Evolutionary conservation across 2,329 filamentous ascomycete genomes (phyloP), one percentile per base, ranked within the genome.

Genomic region (Clarireedia monteithiana): DNA sequence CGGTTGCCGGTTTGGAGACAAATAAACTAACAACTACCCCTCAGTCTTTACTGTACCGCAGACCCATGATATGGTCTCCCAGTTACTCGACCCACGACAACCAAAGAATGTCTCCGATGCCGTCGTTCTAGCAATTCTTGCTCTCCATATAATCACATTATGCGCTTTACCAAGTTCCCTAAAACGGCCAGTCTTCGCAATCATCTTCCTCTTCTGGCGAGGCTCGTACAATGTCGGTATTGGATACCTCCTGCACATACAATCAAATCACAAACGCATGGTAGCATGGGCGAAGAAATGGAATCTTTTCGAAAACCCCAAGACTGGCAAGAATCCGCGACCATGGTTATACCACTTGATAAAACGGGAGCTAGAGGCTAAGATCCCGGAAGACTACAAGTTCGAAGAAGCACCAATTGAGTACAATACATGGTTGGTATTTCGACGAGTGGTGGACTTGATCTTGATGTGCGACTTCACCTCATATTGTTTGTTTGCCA

Each of bases 391-490:
- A 67, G 91, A 99, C 75, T 99, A 97, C 76, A 84, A 85, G 61
- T 96, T 99, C 68, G 91, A 95, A 65, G 82, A 88, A 64, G 92
- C 92, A 0, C 94, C 94, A 15, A 78, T 97, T 71, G 94, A 99
- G 79, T 99, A 97, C 81, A 99, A 99, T 75, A 96, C 94, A 44
- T 99, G 94, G 94, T 81, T 99, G 56, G 83, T 96, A 63, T 99
- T 99, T 75, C 86, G 94, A 64, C 86, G 94, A 66, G 82, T 97
- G 34, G 94, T 97, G 69, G 94, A 99, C 75, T 76, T 99, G 70
- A 96, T 97, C 69, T 78, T 99, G 68, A 96, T 99, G 91, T 96
- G 91, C 78, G 94, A 99, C 75, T 99, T 99, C 71, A 85, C 88
- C 61, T 96, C 92, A 49, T 99, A 97, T 78, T 94, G 89, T 72